Evolutionary conservation across 371 early-diverging fungal genomes (phyloP).

Genomic region (Racocetra persica): DNA sequence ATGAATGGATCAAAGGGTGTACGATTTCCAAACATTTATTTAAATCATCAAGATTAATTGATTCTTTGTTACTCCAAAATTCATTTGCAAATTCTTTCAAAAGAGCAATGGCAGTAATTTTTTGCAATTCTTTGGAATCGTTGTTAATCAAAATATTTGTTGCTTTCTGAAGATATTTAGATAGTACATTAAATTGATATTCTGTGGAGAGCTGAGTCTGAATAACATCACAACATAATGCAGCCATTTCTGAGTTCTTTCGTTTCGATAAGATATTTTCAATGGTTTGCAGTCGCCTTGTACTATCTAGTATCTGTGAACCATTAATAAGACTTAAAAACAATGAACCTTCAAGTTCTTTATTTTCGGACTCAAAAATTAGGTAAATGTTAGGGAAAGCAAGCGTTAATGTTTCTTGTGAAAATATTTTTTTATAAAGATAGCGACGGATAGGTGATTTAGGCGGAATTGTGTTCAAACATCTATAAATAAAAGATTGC

Average conservation of each 20-base stretch:
- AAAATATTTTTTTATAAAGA: slow-evolving; percentile 35
- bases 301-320: not conserved
- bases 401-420: slow-evolving; percentile 6
- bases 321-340: slow-evolving; percentile 13
- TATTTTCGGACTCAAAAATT: slow-evolving; percentile 23
- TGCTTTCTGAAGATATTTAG: not conserved
- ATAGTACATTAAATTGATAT: not conserved
- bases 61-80: not conserved
- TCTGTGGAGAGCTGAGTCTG: not conserved
- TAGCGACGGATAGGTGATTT: not conserved
- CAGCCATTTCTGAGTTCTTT: slow-evolving; percentile 27
- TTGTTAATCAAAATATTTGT: not conserved
- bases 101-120: slow-evolving; percentile 31
- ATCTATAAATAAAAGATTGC: slow-evolving; percentile 15
- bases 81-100: slow-evolving; percentile 28
- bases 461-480: not conserved
- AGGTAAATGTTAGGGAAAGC: slow-evolving; percentile 11
- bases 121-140: slow-evolving; percentile 10
- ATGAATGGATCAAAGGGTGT: slow-evolving; percentile 31
- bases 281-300: not conserved
- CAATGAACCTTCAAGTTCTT: not conserved
- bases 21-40: slow-evolving; percentile 19
- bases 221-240: slow-evolving; percentile 40
- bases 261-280: not conserved
- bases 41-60: not conserved